phyloP scores from a whole-genome alignment of 2,329 filamentous ascomycete genomes.

The Pezicula radicicola region DNA sequence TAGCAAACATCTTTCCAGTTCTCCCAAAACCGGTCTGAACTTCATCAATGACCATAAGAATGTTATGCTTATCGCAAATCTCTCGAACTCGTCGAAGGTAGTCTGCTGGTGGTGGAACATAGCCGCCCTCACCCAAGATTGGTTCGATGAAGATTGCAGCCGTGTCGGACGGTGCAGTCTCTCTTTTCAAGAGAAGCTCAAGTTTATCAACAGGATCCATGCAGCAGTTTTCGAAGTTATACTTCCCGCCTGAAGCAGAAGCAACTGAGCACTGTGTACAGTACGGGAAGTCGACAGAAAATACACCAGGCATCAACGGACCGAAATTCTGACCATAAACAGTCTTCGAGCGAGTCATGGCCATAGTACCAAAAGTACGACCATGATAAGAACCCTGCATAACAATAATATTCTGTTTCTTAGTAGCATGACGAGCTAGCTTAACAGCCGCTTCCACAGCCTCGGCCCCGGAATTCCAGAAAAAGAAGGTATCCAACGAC shows the following conservation, averaged over 20 bases:
- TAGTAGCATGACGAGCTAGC: constrained; percentile 68
- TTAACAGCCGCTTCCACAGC: constrained; percentile 92
- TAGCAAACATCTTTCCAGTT: constrained; percentile 90
- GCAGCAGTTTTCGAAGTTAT: constrained; percentile 33
- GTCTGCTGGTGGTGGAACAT: constrained; percentile 84
- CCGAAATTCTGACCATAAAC: constrained; percentile 31
- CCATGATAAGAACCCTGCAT: constrained; percentile 95
- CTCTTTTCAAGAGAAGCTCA: constrained; percentile 67
- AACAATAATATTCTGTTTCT: constrained; percentile 56
- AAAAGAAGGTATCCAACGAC: constrained; percentile 86
- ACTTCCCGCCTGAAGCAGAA: constrained; percentile 23
- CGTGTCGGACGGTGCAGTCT: constrained; percentile 54
- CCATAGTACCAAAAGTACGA: constrained; percentile 73
- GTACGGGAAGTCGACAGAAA: constrained; percentile 34
- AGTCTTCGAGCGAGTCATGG: constrained; percentile 27
- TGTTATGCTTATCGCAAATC: constrained; percentile 89
- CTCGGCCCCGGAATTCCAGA: constrained; percentile 95
- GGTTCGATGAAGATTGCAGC: constrained; percentile 92
- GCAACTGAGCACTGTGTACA: constrained; percentile 34
- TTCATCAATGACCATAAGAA: constrained; percentile 91
- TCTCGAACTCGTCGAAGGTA: constrained; percentile 76
- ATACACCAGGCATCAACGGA: constrained; percentile 35
- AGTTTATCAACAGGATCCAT: constrained; percentile 30
- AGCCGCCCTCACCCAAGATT: constrained; percentile 93
- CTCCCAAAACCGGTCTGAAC: constrained; percentile 95